These are phyloP conservation scores for Teratosphaeria gauchensis DNA, from an alignment of 2,329 filamentous ascomycete genomes.

Conservation along the genomic window DNA sequence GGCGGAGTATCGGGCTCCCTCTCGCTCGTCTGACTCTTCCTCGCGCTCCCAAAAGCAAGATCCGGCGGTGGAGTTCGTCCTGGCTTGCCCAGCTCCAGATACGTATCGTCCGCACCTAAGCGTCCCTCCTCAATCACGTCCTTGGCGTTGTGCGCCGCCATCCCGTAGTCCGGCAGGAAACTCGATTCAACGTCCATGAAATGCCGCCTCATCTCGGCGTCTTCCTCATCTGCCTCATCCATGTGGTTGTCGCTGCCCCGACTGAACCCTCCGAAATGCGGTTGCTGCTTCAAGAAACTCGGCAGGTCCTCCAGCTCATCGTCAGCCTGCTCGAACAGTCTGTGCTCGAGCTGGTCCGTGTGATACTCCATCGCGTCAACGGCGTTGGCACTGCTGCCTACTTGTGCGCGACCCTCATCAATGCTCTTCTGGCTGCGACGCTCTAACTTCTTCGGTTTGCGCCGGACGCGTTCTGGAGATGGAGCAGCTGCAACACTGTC, in stretches of 20 bases:
- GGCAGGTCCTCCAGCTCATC: background rate
- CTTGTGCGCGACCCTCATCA: slow-evolving; percentile 1
- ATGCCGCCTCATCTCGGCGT: slow-evolving; percentile 50
- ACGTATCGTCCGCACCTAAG: slow-evolving; percentile 37
- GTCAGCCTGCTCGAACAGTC: slow-evolving; percentile 6
- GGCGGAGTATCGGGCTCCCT: slow-evolving; percentile 27
- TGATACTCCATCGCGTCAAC: slow-evolving; percentile 26
- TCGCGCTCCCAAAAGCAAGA: slow-evolving; percentile 6
- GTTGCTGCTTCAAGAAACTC: background rate
- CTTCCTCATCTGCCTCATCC: slow-evolving; percentile 39
- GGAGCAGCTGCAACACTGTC: background rate
- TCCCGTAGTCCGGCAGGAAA: slow-evolving; percentile 48
- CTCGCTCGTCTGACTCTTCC: slow-evolving; percentile 6
- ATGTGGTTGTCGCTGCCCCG: background rate
- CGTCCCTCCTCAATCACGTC: slow-evolving; percentile 10
- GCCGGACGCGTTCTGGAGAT: background rate
- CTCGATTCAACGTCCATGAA: slow-evolving; percentile 55
- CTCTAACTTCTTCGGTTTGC: slow-evolving; percentile 12
- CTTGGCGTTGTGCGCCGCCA: slow-evolving; percentile 4
- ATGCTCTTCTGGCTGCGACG: slow-evolving; percentile 2
- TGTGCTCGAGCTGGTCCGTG: slow-evolving; percentile 17
- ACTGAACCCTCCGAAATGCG: background rate
- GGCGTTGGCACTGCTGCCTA: slow-evolving; percentile 27
- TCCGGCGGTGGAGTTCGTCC: slow-evolving; percentile 9
- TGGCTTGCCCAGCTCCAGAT: slow-evolving; percentile 25